These are phyloP conservation scores for Lepidium campestre DNA, from an alignment of 441 rosid species.

Conservation along the genomic window DNA sequence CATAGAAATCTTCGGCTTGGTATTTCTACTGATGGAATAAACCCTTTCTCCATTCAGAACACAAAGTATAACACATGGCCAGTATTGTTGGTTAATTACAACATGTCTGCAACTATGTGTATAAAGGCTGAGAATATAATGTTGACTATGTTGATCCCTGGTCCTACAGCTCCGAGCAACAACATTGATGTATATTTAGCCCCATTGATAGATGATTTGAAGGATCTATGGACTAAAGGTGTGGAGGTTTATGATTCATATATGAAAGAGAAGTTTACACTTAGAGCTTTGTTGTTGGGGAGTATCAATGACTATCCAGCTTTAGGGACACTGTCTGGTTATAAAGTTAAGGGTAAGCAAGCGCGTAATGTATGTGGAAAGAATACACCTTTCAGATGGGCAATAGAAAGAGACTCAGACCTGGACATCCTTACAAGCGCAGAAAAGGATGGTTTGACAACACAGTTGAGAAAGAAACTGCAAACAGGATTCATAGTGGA, in stretches of 20 bases:
- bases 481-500: background rate
- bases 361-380: background rate
- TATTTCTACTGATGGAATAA: background rate
- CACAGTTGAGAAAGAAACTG: background rate
- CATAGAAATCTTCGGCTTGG: background rate
- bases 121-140: background rate
- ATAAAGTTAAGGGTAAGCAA: background rate
- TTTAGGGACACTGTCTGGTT: background rate
- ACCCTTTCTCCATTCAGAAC: background rate
- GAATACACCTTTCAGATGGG: background rate
- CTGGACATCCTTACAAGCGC: background rate
- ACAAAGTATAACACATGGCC: background rate
- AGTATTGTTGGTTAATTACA: background rate
- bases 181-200: background rate
- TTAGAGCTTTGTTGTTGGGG: background rate
- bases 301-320: background rate
- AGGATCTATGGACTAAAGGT: background rate
- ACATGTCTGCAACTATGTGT: background rate
- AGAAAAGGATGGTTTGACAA: background rate
- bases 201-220: background rate
- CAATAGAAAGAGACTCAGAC: background rate
- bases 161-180: background rate
- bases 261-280: no score
- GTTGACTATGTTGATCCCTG: background rate
- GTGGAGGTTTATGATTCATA: background rate